Evolutionary conservation across 306 rosid species (phyloP), one percentile per base, ranked within the genome.

Genomic region (Carpinus fangiana): DNA sequence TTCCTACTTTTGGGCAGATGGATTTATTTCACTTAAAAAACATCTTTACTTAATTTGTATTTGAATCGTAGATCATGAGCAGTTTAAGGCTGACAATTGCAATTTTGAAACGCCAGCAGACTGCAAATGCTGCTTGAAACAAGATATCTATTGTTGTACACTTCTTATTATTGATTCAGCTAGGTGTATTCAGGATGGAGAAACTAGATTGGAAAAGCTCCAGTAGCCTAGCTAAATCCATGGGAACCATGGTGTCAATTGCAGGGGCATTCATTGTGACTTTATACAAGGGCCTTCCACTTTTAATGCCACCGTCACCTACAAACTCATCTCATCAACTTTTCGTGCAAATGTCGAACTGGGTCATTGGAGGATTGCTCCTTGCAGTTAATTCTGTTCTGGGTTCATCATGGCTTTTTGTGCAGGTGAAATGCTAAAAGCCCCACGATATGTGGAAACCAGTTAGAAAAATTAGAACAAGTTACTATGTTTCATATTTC

Each of bases 231-330:
- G 97, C 88, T 41, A 94, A 90, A 84, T 77, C 79, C 26, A 48
- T 94, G 55, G 95, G 98, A 83, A 88, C 97, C 1, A 34, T 86
- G 23, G 88, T 90, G 68, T 92, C 97, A 1, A 87, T 94, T 76
- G 60, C 82, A 0, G 98, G 98, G 79, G 97, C 95, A 72, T 88
- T 92, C 74, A 43, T 90, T 70, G 97, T 84, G 59, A 93, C 97
- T 74, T 85, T 90, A 34, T 94, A 92, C 87, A 91, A 90, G 81
- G 97, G 98, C 54, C 90, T 87, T 74, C 64, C 88, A 31, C 87
- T 89, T 88, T 80, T 89, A 41, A 74, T 9, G 78, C 76, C 82
- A 59, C 73, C 79, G 16, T 85, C 90, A 72, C 62, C 81, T 31
- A 78, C 78, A 72, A 56, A 71, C 76, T 46, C 74, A 31, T 78